Evolutionary conservation across 441 rosid species (phyloP), one percentile per base, ranked within the genome.

Genomic region (Manihot esculenta): DNA sequence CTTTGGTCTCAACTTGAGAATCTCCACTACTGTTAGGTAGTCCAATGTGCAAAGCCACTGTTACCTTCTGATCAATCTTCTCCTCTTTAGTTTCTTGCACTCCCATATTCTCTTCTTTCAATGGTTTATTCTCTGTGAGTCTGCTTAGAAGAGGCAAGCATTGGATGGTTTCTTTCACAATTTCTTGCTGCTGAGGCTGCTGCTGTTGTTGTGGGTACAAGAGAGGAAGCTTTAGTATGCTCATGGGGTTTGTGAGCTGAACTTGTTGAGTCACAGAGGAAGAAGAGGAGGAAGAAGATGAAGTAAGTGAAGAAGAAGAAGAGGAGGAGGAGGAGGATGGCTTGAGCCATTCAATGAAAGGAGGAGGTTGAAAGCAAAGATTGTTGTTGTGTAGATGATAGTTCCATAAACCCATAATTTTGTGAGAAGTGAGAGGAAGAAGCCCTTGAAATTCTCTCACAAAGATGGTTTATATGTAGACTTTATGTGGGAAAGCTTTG

Each of bases 301-400:
- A 60, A 1, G 80, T 70, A 1, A 73, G 50, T 0, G 81, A 71
- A 0, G 85, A 64, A 8, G 80, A 63, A 3, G 68, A 27, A 0
- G 75, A 53, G 2, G 83, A 55, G 7, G 86, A 65, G 44, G 76
- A 54, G 8, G 90, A 64, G 23, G 87, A 76, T 50, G 99, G 90
- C 74, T 89, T 87, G 63, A 94, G 94, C 96, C 97, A 94, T 85
- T 94, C 97, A 74, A 92, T 88, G 87, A 94, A 90, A 81, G 84
- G 76, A 54, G 89, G 86, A 51, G 93, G 68, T 72, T 83, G 79
- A 26, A 69, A 72, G 71, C 81, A 77, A 1, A 78, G 63, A 71
- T 77, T 64, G 42, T 79, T 74, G 64, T 77, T 84, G 30, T 76
- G 79, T 66, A 81, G 81, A 62, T 79, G 84, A 79, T 64, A 74